Evolutionary conservation across 1,284 basidiomycete genomes (phyloP).

Genomic region (Lentinula novae-zelandiae): DNA sequence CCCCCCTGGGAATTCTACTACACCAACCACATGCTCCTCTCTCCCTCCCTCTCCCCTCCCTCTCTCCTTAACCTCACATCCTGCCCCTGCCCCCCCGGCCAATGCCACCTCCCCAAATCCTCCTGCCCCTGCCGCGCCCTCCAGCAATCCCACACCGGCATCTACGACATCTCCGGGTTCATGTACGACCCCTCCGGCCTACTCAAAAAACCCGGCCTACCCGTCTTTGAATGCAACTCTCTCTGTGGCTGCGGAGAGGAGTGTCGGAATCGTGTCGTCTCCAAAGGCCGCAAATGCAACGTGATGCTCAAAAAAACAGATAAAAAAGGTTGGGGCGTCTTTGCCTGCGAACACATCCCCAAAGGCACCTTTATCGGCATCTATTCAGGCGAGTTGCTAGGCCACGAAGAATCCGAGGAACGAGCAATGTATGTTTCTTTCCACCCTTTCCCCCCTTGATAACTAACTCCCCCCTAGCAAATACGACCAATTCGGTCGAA

Average conservation of each 20-base stretch:
- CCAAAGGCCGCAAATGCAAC: conserved; percentile 66
- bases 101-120: conserved; percentile 36
- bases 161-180: conserved; percentile 44
- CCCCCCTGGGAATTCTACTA: conserved; percentile 79
- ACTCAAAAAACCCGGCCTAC: conserved; percentile 48
- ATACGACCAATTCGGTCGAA: conserved; percentile 76
- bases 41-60: conserved; percentile 62
- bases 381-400: conserved; percentile 82
- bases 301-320: conserved; percentile 67
- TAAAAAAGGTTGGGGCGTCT: conserved; percentile 82
- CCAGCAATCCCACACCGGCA: conserved; percentile 40
- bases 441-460: neutral
- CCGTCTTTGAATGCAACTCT: conserved; percentile 74
- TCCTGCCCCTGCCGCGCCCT: conserved; percentile 24
- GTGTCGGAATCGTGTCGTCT: conserved; percentile 85
- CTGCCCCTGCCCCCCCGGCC: conserved; percentile 68
- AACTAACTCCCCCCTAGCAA: conserved; percentile 35
- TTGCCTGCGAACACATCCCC: conserved; percentile 62
- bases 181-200: conserved; percentile 59
- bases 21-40: conserved; percentile 73
- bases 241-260: conserved; percentile 76
- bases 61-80: conserved; percentile 55
- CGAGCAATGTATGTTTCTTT: conserved; percentile 57
- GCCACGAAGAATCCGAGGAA: conserved; percentile 59
- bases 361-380: conserved; percentile 75